Conservation (phyloP, 73 alveolate genomes). For the Durusdinium trenchii region DNA sequence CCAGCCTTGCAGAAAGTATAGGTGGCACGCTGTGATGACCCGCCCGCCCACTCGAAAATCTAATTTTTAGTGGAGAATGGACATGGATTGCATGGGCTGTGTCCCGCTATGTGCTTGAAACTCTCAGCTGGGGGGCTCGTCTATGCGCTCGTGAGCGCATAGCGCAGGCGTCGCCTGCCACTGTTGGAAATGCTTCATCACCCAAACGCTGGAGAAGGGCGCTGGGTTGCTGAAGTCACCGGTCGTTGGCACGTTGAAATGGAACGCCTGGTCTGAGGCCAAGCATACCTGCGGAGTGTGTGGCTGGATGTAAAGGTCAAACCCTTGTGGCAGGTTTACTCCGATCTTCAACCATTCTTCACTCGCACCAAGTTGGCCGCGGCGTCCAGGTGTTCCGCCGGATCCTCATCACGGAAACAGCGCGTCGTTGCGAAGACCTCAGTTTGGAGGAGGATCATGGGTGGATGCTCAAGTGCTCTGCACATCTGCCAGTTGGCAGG, state of each 20-base stretch:
- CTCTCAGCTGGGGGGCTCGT: not conserved
- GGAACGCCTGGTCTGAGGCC: slow-evolving; percentile 38
- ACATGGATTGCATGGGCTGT: no score
- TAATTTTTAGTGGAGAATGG: no score
- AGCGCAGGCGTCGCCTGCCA: slow-evolving; percentile 30
- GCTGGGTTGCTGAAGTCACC: slow-evolving; percentile 43
- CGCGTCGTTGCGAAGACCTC: slow-evolving; percentile 24
- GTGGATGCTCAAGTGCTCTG: no score
- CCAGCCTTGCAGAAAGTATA: no score
- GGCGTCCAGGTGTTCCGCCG: slow-evolving; percentile 11
- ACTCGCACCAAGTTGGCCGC: slow-evolving; percentile 48
- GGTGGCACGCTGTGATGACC: no score
- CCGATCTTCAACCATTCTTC: not conserved
- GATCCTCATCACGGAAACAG: slow-evolving; percentile 54
- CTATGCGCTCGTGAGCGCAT: not conserved
- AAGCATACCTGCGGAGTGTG: slow-evolving; percentile 23
- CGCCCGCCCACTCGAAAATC: no score
- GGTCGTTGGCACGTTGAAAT: slow-evolving; percentile 36
- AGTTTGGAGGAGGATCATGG: no score
- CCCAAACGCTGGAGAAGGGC: slow-evolving; percentile 60
- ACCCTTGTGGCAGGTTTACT: not conserved
- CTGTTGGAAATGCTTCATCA: slow-evolving; percentile 53
- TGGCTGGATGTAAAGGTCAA: not conserved
- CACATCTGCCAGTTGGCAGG: no score
- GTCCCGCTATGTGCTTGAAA: not conserved